Percentiles rank a stretch among this genome's conserved stretches.
phyloP scores from a whole-genome alignment of 495 filamentous ascomycete species.

The Hypoxylon crocopeplum region DNA sequence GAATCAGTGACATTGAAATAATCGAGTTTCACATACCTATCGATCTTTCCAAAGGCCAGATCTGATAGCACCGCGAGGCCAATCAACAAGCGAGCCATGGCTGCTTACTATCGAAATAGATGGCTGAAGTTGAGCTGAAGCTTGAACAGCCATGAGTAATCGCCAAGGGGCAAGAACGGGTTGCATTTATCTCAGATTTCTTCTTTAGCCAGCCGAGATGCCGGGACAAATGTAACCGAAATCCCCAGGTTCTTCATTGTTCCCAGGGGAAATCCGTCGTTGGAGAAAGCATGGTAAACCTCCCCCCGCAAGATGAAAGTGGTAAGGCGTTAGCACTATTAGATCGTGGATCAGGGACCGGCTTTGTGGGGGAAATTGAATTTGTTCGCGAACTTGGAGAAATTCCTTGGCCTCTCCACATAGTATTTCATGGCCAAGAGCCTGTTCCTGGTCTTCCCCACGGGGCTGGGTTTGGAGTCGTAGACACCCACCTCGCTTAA shows the following conservation, averaged over 20 bases:
- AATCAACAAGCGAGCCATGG: constrained; percentile 12
- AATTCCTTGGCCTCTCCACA: constrained; percentile 2
- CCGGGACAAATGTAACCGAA: constrained; percentile 24
- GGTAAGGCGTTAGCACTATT: constrained; percentile 2
- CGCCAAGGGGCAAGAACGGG: not conserved
- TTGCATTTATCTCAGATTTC: not conserved
- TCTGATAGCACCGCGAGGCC: constrained; percentile 2
- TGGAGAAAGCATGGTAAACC: not conserved
- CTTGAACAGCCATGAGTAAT: not conserved
- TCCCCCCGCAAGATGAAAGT: constrained; percentile 6
- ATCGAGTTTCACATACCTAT: constrained; percentile 9
- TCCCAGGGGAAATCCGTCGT: not conserved
- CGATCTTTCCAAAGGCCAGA: constrained; percentile 18
- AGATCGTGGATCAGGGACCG: not conserved
- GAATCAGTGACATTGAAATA: not conserved
- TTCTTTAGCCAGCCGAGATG: not conserved
- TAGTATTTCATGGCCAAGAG: too few species aligned
- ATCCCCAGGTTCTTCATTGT: not conserved
- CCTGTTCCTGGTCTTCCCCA: too few species aligned
- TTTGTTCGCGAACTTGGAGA: constrained; percentile 1
- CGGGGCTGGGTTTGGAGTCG: too few species aligned
- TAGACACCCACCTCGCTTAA: too few species aligned
- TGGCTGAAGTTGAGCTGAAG: not conserved
- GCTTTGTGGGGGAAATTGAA: not conserved
- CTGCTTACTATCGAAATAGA: not conserved